Evolutionary conservation across 495 filamentous ascomycete genomes (phyloP), one percentile per base, ranked within the genome.

Genomic region (Umbilicaria muhlenbergii): DNA sequence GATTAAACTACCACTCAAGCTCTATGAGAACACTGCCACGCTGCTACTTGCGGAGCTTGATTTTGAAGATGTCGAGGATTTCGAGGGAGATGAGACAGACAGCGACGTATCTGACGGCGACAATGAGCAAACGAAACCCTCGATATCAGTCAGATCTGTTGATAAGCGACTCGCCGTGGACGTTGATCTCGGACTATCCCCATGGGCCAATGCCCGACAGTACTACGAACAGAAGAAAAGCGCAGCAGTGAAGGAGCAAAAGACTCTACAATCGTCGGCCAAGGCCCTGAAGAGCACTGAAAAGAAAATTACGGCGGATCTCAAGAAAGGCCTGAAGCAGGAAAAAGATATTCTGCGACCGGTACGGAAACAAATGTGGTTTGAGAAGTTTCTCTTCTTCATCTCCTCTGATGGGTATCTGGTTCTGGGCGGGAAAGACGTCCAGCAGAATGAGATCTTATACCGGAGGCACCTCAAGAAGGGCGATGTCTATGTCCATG

Each of bases 361-460:
- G 12, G 77, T 93, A 11, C 68, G 91, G 34, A 80, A 77, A 48
- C 78, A 75, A 39, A 71, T 86, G 51, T 98, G 91, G 88, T 95
- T 96, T 53, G 91, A 98, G 52, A 98, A 96, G 55, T 98, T 93
- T 51, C 59, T 74, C 13, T 95, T 82, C 66, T 98, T 98, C 65
- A 76, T 96, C 47, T 94, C 86, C 1, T 94, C 89, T 0, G 91
- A 98, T 51, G 89, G 91, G 7, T 94, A 96, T 55, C 73, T 98
- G 5, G 83, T 94, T 11, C 69, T 98, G 12, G 77, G 69, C 58
- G 89, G 86, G 3, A 79, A 80, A 21, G 91, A 98, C 64, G 71
- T 78, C 5, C 83, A 89, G 63, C 91, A 98, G 57, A 86, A 82
- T 55, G 91, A 98, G 54, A 77, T 86, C 11, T 68, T 98, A 28